Evolutionary conservation across 1,284 basidiomycete genomes (phyloP).

Genomic region (Rhizoctonia solani): DNA sequence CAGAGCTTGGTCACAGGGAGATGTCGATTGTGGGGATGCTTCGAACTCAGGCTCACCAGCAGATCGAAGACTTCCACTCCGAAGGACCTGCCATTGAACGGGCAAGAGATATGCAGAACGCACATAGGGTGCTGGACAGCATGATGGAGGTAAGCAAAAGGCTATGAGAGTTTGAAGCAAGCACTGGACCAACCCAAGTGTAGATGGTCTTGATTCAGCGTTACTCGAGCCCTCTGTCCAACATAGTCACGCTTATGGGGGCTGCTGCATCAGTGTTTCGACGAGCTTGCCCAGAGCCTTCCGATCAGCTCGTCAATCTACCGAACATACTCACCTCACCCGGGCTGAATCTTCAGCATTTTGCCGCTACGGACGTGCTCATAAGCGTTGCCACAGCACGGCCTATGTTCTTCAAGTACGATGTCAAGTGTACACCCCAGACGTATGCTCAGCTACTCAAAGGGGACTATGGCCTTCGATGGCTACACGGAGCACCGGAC

Average conservation of each 20-base stretch:
- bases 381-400: background rate
- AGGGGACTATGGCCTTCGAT: background rate
- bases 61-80: background rate
- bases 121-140: background rate
- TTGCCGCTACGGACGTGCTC: background rate
- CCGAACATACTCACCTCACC: background rate
- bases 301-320: background rate
- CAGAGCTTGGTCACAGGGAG: background rate
- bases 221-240: background rate
- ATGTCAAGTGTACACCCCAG: background rate
- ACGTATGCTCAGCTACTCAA: background rate
- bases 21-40: background rate
- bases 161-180: background rate
- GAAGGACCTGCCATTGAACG: background rate
- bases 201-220: background rate
- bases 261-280: background rate
- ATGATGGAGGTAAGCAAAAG: background rate
- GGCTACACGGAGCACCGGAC: slow-evolving; percentile 13
- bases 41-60: background rate
- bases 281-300: too few species aligned
- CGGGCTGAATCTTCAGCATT: background rate
- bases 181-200: background rate
- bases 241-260: background rate
- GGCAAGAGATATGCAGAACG: background rate
- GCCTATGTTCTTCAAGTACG: slow-evolving; percentile 19